Percentiles rank a stretch among this genome's conserved stretches.
phyloP scores from a whole-genome alignment of 164 flowering plant species.

The Akebia trifoliata region DNA sequence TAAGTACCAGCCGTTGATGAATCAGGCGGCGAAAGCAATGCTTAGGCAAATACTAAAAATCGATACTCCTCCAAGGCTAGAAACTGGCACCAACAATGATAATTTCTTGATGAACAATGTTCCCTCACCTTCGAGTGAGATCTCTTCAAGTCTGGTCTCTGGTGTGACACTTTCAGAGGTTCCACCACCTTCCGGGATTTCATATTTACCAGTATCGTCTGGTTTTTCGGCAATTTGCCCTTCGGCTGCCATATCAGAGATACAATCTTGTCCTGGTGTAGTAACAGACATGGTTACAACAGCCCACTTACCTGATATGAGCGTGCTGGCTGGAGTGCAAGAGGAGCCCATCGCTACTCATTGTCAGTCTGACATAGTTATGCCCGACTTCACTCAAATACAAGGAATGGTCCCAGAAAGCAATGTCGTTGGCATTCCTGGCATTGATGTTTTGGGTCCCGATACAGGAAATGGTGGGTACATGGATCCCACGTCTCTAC shows the following conservation, averaged over 20 bases:
- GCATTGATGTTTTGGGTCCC: slow-evolving; percentile 24
- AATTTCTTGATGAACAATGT: slow-evolving; percentile 37
- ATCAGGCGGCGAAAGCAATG: slow-evolving; percentile 79
- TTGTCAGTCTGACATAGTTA: slow-evolving; percentile 26
- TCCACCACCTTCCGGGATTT: slow-evolving; percentile 32
- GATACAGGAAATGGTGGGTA: slow-evolving; percentile 30
- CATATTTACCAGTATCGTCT: slow-evolving; percentile 24
- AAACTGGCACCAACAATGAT: slow-evolving; percentile 32
- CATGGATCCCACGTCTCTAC: slow-evolving; percentile 33
- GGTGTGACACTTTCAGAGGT: slow-evolving; percentile 66
- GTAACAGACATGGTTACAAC: slow-evolving; percentile 28
- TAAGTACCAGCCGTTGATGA: slow-evolving; percentile 70
- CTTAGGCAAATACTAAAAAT: slow-evolving; percentile 56
- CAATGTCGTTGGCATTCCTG: slow-evolving; percentile 27
- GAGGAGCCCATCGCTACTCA: slow-evolving; percentile 24
- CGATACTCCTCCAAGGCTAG: slow-evolving; percentile 43
- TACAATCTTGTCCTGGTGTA: slow-evolving; percentile 27
- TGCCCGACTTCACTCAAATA: slow-evolving; percentile 42
- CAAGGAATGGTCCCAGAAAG: slow-evolving; percentile 38
- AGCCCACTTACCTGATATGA: slow-evolving; percentile 28
- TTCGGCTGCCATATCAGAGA: slow-evolving; percentile 35
- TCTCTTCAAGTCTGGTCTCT: slow-evolving; percentile 36
- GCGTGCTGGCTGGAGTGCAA: slow-evolving; percentile 27
- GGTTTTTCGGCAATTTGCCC: slow-evolving; percentile 21
- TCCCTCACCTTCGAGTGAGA: slow-evolving; percentile 34